Base-by-base conservation (phyloP, 257 asterid species). In the Rauvolfia tetraphylla region DNA sequence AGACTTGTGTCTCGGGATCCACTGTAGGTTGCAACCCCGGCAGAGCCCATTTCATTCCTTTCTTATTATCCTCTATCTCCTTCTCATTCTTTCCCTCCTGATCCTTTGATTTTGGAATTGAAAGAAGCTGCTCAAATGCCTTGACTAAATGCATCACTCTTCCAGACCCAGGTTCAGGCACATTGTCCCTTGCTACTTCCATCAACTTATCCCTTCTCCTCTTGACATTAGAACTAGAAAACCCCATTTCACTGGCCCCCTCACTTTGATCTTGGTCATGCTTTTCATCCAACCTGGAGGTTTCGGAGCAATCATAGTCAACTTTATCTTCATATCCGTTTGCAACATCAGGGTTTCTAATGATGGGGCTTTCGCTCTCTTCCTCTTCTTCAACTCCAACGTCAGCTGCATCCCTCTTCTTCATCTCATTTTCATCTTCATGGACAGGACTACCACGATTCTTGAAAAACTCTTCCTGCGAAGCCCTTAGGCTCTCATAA, bases 391-490 rank as follows among this genome's bases (percentile, higher is more conserved):
- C 76, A 6, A 48, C 56, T 56, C 72, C 80, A 48, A 20, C 42
- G 31, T 61, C 82, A 61, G 48, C 41, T 39, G 27, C 22, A 46
- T 56, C 71, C 15, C 39, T 18, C n/a, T 73, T 69, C 79, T 78
- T 59, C 78, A 84, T 38, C 31, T 71, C 76, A 22, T 81, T 36
- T 12, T 48, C 79, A 62, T 29, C 71, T 1, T 79, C 85, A 23
- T 23, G 51, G 11, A 34, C 57, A 12, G 38, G 34, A 22, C 67
- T 70, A 51, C 70, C 25, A 9, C 83, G 88, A 48, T 58, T 85
- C 81, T 62, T 86, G 84, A 87, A 91, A 79, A 93, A 91, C 65
- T 88, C 98, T 68, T 90, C 97, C 67, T 93, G 97, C 36, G 97
- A 89, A 74, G 97, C 96, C 79, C 97, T 86, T 18, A 93, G 69